These are phyloP conservation scores for Auriscalpium microsporum DNA, from an alignment of 768 basidiomycete species.

Conservation along the genomic window DNA sequence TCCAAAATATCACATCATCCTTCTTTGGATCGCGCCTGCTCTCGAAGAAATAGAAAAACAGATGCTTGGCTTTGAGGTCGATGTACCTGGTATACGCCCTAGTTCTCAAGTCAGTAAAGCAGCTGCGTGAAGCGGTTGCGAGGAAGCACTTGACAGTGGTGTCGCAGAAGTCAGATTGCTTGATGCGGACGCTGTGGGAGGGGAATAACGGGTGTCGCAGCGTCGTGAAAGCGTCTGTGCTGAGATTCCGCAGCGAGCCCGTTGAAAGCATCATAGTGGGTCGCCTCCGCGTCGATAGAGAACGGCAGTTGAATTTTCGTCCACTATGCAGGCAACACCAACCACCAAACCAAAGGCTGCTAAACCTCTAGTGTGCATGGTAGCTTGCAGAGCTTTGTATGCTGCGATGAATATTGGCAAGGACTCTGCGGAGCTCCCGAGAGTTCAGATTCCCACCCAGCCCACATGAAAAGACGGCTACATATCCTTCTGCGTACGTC, in stretches of 20 bases:
- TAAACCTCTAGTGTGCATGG: too few relatives aligned
- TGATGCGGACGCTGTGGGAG: conserved; percentile 33
- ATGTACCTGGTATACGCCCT: conserved; percentile 62
- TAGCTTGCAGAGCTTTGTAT: too few relatives aligned
- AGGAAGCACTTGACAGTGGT: conserved; percentile 24
- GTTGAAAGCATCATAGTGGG: too few relatives aligned
- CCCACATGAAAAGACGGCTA: too few relatives aligned
- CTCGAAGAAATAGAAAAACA: conserved; percentile 62
- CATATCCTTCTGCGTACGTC: too few relatives aligned
- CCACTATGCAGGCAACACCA: too few relatives aligned
- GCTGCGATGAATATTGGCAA: too few relatives aligned
- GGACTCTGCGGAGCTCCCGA: too few relatives aligned
- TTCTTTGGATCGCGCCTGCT: conserved; percentile 26
- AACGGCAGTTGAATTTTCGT: too few relatives aligned
- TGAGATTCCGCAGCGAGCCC: conserved; percentile 5
- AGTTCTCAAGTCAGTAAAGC: not conserved
- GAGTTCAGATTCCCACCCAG: too few relatives aligned
- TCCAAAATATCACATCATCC: conserved; percentile 28
- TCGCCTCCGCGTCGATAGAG: too few relatives aligned
- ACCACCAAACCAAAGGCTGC: too few relatives aligned
- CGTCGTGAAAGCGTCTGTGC: conserved; percentile 29
- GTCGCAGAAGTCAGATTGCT: conserved; percentile 36
- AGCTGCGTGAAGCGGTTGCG: not conserved
- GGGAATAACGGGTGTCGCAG: conserved; percentile 39
- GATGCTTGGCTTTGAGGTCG: conserved; percentile 54